Percentiles rank a stretch among this genome's conserved stretches.
Evolutionary conservation across 2,329 filamentous ascomycete species (phyloP).

Genomic region (Penicillium freii): DNA sequence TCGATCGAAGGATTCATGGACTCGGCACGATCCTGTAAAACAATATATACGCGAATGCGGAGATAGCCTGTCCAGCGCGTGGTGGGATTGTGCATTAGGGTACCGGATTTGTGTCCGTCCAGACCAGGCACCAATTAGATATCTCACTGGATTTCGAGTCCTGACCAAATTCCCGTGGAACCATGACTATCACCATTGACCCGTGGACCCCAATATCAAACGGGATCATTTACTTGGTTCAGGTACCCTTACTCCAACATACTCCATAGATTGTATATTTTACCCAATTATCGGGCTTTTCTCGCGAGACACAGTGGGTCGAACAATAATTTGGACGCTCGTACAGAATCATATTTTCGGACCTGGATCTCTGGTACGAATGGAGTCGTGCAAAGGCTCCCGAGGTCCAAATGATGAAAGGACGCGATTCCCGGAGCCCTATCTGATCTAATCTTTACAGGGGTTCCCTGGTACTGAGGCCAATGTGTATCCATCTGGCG

Average conservation of each 20-base stretch:
- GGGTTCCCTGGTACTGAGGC: not conserved
- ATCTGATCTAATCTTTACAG: conserved; percentile 1
- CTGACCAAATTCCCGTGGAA: not conserved
- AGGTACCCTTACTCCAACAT: not conserved
- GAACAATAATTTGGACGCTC: not conserved
- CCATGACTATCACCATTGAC: not conserved
- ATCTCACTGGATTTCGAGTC: not conserved
- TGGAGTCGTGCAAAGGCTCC: not conserved
- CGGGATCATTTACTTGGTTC: not conserved
- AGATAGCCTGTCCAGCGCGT: not conserved
- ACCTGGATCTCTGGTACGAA: conserved; percentile 3
- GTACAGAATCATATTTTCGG: not conserved
- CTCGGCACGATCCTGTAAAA: not conserved
- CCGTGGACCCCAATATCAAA: not conserved
- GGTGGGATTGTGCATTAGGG: not conserved
- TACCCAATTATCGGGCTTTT: not conserved
- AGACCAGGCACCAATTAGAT: not conserved
- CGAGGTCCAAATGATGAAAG: not conserved
- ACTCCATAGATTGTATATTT: not conserved
- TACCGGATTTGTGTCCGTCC: not conserved
- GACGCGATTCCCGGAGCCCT: not conserved
- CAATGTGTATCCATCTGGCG: not conserved
- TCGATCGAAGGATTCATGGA: conserved; percentile 2
- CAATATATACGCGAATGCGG: conserved; percentile 1
- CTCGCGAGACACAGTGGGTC: not conserved